A percentile compares a stretch with the other conserved stretches of the same genome.
These are phyloP conservation scores for Inonotus obliquus DNA, from an alignment of 1,284 basidiomycete species.

Conservation along the genomic window DNA sequence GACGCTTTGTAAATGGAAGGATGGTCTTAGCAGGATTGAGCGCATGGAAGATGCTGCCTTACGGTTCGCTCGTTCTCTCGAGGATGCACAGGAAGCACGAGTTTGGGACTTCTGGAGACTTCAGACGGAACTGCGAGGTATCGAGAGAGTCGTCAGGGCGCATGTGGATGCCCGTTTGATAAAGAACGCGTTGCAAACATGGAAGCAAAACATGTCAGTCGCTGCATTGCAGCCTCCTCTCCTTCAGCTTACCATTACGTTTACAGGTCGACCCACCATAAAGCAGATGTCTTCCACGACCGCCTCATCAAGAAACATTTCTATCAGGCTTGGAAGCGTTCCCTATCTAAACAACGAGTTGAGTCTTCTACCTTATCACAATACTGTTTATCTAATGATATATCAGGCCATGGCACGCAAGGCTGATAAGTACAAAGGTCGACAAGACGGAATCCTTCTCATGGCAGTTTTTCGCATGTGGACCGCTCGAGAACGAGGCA, in stretches of 20 bases:
- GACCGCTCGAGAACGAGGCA: slow-evolving; percentile 67
- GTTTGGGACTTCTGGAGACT: slow-evolving; percentile 16
- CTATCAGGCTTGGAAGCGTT: slow-evolving; percentile 7
- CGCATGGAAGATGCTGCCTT: slow-evolving; percentile 5
- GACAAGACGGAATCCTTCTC: slow-evolving; percentile 60
- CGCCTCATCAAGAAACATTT: slow-evolving; percentile 6
- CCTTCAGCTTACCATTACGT: not conserved
- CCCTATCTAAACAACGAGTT: slow-evolving; percentile 9
- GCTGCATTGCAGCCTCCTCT: not conserved
- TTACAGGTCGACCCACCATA: slow-evolving; percentile 6
- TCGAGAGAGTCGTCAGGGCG: slow-evolving; percentile 1
- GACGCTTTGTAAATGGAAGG: slow-evolving; percentile 8
- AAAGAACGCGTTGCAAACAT: not conserved
- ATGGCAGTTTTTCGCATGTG: slow-evolving; percentile 65
- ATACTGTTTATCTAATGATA: slow-evolving; percentile 46
- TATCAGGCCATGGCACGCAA: slow-evolving; percentile 45
- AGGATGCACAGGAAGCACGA: not conserved
- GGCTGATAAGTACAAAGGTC: slow-evolving; percentile 51
- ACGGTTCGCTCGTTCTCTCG: not conserved
- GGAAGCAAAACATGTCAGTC: slow-evolving; percentile 7
- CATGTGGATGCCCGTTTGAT: slow-evolving; percentile 6
- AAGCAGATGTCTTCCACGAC: slow-evolving; percentile 13
- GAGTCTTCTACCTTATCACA: slow-evolving; percentile 30
- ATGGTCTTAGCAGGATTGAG: not conserved
- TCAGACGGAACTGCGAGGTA: not conserved